Evolutionary conservation across 305 asterid species (phyloP).

Genomic region (Caryopteris hybrid): DNA sequence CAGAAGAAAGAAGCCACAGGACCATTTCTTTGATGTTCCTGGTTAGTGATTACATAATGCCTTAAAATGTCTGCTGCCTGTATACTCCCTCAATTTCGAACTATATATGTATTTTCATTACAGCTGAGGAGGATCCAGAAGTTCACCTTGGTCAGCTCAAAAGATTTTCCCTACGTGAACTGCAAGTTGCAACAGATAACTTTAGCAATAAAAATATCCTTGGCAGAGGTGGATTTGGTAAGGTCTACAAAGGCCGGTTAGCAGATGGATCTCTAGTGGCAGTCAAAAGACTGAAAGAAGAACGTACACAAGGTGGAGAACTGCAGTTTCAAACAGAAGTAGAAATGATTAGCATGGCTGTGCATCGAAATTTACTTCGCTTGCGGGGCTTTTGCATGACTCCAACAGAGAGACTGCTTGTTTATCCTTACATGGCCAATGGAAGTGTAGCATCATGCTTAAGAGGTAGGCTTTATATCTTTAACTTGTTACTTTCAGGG

Average conservation of each 20-base stretch:
- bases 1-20: slow-evolving; percentile 52
- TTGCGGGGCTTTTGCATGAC: slow-evolving; percentile 73
- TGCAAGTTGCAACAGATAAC: slow-evolving; percentile 63
- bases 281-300: slow-evolving; percentile 64
- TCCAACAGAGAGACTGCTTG: slow-evolving; percentile 65
- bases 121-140: slow-evolving; percentile 80
- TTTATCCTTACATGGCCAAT: slow-evolving; percentile 69
- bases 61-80: slow-evolving; percentile 8
- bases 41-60: slow-evolving; percentile 32
- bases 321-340: slow-evolving; percentile 67
- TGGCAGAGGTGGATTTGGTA: slow-evolving; percentile 68
- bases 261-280: slow-evolving; percentile 65
- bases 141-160: slow-evolving; percentile 72
- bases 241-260: slow-evolving; percentile 62
- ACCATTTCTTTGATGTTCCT: slow-evolving; percentile 69
- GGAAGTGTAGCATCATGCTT: slow-evolving; percentile 74
- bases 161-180: slow-evolving; percentile 59
- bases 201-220: slow-evolving; percentile 64
- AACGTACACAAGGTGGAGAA: slow-evolving; percentile 73
- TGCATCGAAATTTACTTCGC: slow-evolving; percentile 62
- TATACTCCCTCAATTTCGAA: slow-evolving; percentile 7
- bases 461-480: slow-evolving; percentile 40
- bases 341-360: slow-evolving; percentile 81
- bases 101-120: slow-evolving; percentile 3
- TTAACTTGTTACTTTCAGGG: too few relatives aligned